Percentiles rank a stretch among this genome's conserved stretches.
Evolutionary conservation across 1,139 yeast species (phyloP).

Genomic region (Debaryomyces sp.): DNA sequence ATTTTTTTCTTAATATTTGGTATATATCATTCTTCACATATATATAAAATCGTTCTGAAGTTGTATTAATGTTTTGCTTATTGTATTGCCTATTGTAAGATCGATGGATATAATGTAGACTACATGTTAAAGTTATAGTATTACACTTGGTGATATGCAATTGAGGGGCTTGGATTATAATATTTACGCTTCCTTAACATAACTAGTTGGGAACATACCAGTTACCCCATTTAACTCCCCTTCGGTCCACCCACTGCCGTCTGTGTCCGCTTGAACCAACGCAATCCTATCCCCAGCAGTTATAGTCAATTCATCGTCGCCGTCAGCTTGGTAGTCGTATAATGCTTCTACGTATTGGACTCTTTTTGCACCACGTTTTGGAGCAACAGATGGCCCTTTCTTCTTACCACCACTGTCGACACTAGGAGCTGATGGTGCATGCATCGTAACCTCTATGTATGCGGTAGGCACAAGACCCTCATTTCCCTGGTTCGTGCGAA

Average conservation of each 20-base stretch:
- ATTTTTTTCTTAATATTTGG: constrained; percentile 12
- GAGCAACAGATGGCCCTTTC: constrained; percentile 81
- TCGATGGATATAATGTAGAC: background rate
- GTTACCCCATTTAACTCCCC: constrained; percentile 76
- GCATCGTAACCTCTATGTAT: constrained; percentile 59
- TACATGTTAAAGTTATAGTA: background rate
- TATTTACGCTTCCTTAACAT: constrained; percentile 46
- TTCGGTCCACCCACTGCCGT: constrained; percentile 96
- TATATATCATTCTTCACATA: constrained; percentile 13
- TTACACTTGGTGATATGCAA: background rate
- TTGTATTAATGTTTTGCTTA: constrained; percentile 8
- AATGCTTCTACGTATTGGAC: constrained; percentile 70
- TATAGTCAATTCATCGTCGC: constrained; percentile 78
- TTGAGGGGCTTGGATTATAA: background rate
- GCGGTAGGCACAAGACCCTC: constrained; percentile 87
- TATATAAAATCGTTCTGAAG: constrained; percentile 13
- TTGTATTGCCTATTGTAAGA: background rate
- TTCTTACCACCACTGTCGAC: constrained; percentile 34
- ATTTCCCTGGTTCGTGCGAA: constrained; percentile 37
- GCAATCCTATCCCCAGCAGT: constrained; percentile 75
- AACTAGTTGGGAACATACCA: constrained; percentile 85
- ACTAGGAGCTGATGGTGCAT: constrained; percentile 12
- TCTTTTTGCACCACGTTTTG: constrained; percentile 73
- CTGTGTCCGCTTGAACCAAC: constrained; percentile 65
- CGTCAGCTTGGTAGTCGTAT: constrained; percentile 80